Evolutionary conservation across 108 stramenopile genomes (phyloP), one percentile per base, ranked within the genome.

Genomic region (Nitzschia sp.): DNA sequence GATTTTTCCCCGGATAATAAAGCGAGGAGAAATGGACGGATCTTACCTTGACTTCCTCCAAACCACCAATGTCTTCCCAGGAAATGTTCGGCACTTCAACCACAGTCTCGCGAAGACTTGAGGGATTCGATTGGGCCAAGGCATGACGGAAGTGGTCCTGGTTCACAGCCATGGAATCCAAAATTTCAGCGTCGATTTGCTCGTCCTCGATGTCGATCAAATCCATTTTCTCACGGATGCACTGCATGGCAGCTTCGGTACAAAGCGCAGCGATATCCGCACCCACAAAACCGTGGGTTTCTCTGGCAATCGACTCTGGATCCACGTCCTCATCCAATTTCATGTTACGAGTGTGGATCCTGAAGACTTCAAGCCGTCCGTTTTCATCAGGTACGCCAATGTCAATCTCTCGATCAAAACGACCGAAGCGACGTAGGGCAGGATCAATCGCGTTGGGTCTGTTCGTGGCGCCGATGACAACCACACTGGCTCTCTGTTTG

Each of bases 151-250:
- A 99, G 84, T 99, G 99, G 63, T 98, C 99, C 81, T 96, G 93
- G 66, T 84, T 97, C 66, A 99, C 99, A 27, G 98, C 97, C 97
- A 99, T 97, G 58, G 89, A 87, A 71, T 97, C 97, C 72, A 98
- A 86, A 56, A 99, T 95, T 80, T 99, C 99, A 27, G 98, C 99
- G 85, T 99, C 99, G 77, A 99, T 99, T 71, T 88, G 88, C 68
- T 99, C 99, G 56, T 98, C 99, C 69, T 99, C 99, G 66, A 99
- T 99, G 78, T 99, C 99, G 75, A 99, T 99, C 62, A 99, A 82
- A 83, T 99, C 99, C 99, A 99, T 99, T 95, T 99, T 99, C 79
- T 99, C 99, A n/a, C 99, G 84, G 80, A 99, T 99, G 77, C 99
- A 99, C 81, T 99, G 99, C 99, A 98, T 99, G 57, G 97, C 98